Percentiles rank a stretch among this genome's conserved stretches.
Evolutionary conservation across 306 rosid genomes (phyloP).

Genomic region (Glycine soja): DNA sequence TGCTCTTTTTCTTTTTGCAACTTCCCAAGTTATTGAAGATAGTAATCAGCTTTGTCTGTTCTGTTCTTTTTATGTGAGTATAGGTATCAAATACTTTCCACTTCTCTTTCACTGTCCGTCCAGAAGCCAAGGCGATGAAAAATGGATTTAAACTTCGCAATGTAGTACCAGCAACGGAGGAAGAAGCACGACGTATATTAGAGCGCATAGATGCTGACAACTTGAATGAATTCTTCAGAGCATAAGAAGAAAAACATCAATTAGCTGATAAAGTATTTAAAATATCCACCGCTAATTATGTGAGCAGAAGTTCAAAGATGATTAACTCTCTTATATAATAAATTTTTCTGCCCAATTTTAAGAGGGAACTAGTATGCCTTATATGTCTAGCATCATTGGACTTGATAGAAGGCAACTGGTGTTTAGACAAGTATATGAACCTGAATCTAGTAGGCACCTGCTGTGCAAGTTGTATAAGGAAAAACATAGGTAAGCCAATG

Average conservation of each 20-base stretch:
- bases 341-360: conserved; percentile 17
- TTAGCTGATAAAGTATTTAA: conserved; percentile 28
- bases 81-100: conserved; percentile 87
- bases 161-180: conserved; percentile 95
- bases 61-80: background rate
- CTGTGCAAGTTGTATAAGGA: conserved; percentile 10
- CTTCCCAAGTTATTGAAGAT: conserved; percentile 12
- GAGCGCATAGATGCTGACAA: conserved; percentile 86
- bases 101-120: conserved; percentile 87
- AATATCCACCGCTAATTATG: conserved; percentile 2
- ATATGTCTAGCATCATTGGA: conserved; percentile 11
- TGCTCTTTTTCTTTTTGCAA: conserved; percentile 4
- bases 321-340: conserved; percentile 27
- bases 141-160: conserved; percentile 66
- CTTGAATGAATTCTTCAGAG: conserved; percentile 47
- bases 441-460: conserved; percentile 22
- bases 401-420: conserved; percentile 21
- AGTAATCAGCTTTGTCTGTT: conserved; percentile 10
- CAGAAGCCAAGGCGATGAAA: conserved; percentile 74
- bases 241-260: conserved; percentile 33
- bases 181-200: conserved; percentile 83
- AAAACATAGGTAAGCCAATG: background rate
- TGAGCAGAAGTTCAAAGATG: conserved; percentile 30
- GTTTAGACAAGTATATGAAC: conserved; percentile 18
- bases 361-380: conserved; percentile 10